Percentiles rank a stretch among this genome's conserved stretches.
Conservation (phyloP, 495 filamentous ascomycete species). For the Annulohypoxylon maeteangense region DNA sequence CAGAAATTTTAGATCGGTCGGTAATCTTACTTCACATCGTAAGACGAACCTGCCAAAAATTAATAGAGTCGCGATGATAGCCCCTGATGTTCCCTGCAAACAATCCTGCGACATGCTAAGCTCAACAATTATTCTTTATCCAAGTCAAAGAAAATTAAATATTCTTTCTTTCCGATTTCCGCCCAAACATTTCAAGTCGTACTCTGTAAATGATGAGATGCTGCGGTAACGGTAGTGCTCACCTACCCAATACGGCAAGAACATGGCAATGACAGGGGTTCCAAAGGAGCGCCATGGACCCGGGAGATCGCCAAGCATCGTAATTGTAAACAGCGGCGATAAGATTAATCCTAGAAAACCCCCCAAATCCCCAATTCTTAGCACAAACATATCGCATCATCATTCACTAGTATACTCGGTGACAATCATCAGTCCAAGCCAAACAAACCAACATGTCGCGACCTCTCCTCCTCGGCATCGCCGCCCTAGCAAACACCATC, state of each 20-base stretch:
- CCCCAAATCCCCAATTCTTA: neutral
- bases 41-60: neutral
- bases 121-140: no score
- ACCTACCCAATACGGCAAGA: constrained; percentile 30
- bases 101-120: no score
- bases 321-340: neutral
- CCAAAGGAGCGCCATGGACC: constrained; percentile 9
- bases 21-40: neutral
- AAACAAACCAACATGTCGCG: constrained; percentile 17
- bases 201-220: neutral
- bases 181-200: neutral
- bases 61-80: no score
- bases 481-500: neutral
- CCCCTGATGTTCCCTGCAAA: no score
- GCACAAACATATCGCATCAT: neutral
- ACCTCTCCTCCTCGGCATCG: neutral
- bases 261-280: constrained; percentile 18
- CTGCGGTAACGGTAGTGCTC: constrained; percentile 17
- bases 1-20: no score
- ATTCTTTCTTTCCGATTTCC: neutral
- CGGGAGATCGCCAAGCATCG: constrained; percentile 7
- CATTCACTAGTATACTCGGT: neutral
- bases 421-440: neutral
- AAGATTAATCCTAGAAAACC: constrained; percentile 24
- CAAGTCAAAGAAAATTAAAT: no score